phyloP scores from a whole-genome alignment of 2,329 filamentous ascomycete genomes.

The Trichoderma aggressivum region DNA sequence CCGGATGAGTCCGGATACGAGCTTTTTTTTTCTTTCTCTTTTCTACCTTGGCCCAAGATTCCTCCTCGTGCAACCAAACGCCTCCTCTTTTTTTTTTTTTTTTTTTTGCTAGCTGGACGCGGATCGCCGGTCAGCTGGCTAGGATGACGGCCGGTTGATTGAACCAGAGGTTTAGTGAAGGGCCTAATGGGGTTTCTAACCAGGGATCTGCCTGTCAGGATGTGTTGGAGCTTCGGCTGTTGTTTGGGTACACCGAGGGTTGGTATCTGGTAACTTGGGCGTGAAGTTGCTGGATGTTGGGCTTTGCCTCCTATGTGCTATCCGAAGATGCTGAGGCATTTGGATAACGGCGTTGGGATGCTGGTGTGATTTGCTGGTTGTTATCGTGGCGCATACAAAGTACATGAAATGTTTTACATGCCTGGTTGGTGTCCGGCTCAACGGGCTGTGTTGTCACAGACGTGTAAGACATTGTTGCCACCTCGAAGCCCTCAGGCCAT shows the following conservation, averaged over 20 bases:
- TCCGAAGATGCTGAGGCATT: background rate
- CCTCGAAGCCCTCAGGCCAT: background rate
- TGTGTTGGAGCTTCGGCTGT: background rate
- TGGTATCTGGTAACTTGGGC: background rate
- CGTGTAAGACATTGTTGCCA: constrained; percentile 11
- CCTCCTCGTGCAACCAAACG: background rate
- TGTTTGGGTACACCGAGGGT: background rate
- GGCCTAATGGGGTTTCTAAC: background rate
- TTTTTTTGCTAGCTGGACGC: constrained; percentile 5
- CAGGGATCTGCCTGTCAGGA: constrained; percentile 7
- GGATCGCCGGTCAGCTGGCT: constrained; percentile 13
- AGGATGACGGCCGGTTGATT: background rate
- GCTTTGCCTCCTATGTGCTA: background rate
- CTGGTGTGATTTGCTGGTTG: background rate
- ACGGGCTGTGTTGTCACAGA: background rate
- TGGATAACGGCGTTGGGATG: background rate
- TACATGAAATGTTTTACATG: background rate
- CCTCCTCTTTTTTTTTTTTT: background rate
- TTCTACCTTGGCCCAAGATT: background rate
- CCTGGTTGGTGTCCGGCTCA: no score
- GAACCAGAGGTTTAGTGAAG: background rate
- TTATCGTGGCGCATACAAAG: background rate
- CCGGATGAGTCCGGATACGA: background rate
- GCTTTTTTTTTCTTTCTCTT: background rate
- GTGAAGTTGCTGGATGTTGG: background rate